Evolutionary conservation across 1,139 yeast genomes (phyloP).

Genomic region (Hemisphaericaspora xylanilytica): DNA sequence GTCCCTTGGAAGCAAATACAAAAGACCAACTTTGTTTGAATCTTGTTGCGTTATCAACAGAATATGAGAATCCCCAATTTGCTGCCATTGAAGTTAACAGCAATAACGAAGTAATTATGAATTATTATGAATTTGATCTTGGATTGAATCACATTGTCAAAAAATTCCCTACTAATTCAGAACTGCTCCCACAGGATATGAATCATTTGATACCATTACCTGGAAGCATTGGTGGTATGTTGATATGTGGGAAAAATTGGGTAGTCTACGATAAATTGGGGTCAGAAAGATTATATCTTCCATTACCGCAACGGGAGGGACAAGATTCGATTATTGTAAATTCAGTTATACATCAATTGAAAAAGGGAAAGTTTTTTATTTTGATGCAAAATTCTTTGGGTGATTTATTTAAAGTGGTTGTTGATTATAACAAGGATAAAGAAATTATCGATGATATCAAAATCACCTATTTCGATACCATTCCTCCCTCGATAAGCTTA

Average conservation of each 20-base stretch:
- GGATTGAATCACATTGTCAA: constrained; percentile 77
- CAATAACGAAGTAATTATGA: constrained; percentile 30
- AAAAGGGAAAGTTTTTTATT: constrained; percentile 63
- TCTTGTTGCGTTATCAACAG: constrained; percentile 65
- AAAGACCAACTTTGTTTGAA: constrained; percentile 53
- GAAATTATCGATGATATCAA: constrained; percentile 39
- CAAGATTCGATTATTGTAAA: constrained; percentile 43
- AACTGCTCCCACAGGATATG: constrained; percentile 33
- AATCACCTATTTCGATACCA: constrained; percentile 66
- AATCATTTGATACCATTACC: constrained; percentile 36
- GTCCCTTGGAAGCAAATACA: constrained; percentile 71
- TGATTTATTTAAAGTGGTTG: constrained; percentile 69
- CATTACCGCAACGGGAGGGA: constrained; percentile 44
- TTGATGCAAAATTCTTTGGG: constrained; percentile 71
- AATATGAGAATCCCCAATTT: constrained; percentile 78
- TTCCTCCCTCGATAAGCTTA: constrained; percentile 55
- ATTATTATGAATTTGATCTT: constrained; percentile 78
- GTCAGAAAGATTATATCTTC: constrained; percentile 18
- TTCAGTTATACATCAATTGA: constrained; percentile 62
- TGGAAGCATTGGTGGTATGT: constrained; percentile 32
- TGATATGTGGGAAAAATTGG: constrained; percentile 37
- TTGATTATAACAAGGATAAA: constrained; percentile 38
- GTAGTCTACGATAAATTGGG: constrained; percentile 24
- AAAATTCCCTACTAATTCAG: constrained; percentile 34
- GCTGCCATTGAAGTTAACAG: constrained; percentile 72